These are phyloP conservation scores for Pelargonium exstipulatum DNA, from an alignment of 441 rosid genomes.

Conservation along the genomic window DNA sequence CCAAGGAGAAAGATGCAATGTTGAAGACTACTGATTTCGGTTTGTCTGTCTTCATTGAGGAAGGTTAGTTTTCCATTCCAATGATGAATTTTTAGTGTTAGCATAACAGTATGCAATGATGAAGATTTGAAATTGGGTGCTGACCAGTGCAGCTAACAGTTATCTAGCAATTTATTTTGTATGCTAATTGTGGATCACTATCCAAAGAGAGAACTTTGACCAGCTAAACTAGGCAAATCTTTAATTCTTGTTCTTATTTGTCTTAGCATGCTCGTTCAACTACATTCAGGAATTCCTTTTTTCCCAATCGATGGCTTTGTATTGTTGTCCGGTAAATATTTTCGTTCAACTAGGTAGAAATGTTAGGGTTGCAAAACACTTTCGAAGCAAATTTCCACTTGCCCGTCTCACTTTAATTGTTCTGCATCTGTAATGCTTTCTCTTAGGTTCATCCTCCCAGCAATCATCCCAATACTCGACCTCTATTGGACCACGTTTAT, in stretches of 20 bases:
- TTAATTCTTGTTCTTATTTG: not conserved
- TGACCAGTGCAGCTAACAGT: not conserved
- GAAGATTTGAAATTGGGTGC: not conserved
- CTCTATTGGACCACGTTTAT: not conserved
- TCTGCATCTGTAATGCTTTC: not conserved
- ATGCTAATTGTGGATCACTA: not conserved
- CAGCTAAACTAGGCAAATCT: not conserved
- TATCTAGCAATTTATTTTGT: not conserved
- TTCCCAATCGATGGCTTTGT: not conserved
- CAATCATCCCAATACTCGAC: not conserved
- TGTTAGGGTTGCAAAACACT: not conserved
- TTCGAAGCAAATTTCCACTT: not conserved
- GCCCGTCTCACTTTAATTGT: not conserved
- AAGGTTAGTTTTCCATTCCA: slow-evolving; percentile 41
- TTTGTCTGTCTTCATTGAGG: slow-evolving; percentile 78
- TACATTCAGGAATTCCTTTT: not conserved
- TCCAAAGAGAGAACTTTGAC: not conserved
- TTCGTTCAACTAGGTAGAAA: not conserved
- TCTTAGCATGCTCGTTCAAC: not conserved
- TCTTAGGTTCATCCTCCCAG: not conserved
- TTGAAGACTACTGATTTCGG: slow-evolving; percentile 93
- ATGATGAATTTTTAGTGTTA: not conserved
- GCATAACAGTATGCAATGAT: not conserved
- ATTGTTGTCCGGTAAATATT: not conserved
- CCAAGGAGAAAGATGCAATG: slow-evolving; percentile 58